Evolutionary conservation across 2,329 filamentous ascomycete genomes (phyloP), one percentile per base, ranked within the genome.

Genomic region (Neonectria sp.): DNA sequence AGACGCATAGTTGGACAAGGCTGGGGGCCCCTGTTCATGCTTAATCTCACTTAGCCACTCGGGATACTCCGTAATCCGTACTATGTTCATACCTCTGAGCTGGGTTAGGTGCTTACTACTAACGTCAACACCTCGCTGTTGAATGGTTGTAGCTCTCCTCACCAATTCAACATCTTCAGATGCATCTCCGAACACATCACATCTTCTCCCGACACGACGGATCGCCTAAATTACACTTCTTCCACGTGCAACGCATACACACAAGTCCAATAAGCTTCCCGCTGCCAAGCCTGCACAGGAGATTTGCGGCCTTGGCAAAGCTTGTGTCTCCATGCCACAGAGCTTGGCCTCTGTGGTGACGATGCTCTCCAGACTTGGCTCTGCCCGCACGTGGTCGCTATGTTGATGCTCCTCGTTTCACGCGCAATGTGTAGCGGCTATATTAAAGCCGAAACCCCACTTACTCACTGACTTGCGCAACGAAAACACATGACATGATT

Each of bases 241-340:
- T 68, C 57, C 63, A 64, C 62, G 63, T 56, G 60, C 61, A 52
- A 65, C 61, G 33, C 51, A 53, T 48, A 66, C 63, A 9, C 68
- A 55, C 45, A 35, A 67, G 49, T n/a, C 31, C 43, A 65, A 63
- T 62, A 74, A 72, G 72, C 73, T 70, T 74, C 57, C 53, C 65
- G 57, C 25, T 62, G 73, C 73, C 73, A 75, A 75, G 72, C 51
- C 73, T 71, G 65, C 67, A 60, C 65, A 68, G 55, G 66, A 53
- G 62, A 58, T 33, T 37, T 35, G 48, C 40, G 49, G 70, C 72
- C 77, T 79, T 76, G 79, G 75, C 75, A 76, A 77, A 77, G 75
- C 75, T 77, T 77, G 71, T 74, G 65, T 71, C 52, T 45, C 61
- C n/a, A 45, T 4, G n/a, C n/a, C 40, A 45, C 40, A 45, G n/a